Evolutionary conservation across 78 protist species (phyloP).

Genomic region (Diacronema lutheri): DNA sequence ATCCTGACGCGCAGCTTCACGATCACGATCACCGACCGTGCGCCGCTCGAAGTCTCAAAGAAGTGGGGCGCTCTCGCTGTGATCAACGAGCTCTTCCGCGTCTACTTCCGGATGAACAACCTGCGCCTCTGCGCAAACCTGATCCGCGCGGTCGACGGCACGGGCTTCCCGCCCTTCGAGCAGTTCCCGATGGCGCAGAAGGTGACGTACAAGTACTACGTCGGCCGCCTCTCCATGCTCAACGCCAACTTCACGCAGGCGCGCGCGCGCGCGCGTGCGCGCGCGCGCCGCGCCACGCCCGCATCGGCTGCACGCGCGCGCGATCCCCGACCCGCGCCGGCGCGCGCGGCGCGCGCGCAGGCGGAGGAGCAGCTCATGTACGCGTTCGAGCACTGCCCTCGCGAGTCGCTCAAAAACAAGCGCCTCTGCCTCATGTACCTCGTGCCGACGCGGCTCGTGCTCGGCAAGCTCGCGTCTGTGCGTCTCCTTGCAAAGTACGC

Average conservation of each 20-base stretch:
- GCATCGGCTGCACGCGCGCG: no score
- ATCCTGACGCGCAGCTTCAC: not conserved
- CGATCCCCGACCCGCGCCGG: no score
- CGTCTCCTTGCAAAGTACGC: not conserved
- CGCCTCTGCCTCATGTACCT: not conserved
- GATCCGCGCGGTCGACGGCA: conserved; percentile 8
- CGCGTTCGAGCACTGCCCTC: not conserved
- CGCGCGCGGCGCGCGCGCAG: not conserved
- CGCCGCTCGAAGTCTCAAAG: not conserved
- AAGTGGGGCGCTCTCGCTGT: conserved; percentile 23
- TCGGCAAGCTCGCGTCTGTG: not conserved
- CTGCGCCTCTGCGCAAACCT: conserved; percentile 12
- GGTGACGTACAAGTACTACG: conserved; percentile 10
- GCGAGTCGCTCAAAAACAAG: not conserved
- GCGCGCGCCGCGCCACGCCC: no score
- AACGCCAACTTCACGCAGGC: not conserved
- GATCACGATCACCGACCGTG: not conserved
- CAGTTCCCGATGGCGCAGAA: not conserved
- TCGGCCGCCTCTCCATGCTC: conserved; percentile 8
- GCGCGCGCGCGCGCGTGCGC: no score
- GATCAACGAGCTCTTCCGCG: conserved; percentile 3
- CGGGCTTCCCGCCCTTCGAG: conserved; percentile 1
- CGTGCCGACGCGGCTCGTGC: not conserved
- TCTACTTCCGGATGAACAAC: conserved; percentile 15
- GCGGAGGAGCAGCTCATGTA: conserved; percentile 2